Conservation (phyloP, 306 rosid genomes). For the Malus sylvestris region DNA sequence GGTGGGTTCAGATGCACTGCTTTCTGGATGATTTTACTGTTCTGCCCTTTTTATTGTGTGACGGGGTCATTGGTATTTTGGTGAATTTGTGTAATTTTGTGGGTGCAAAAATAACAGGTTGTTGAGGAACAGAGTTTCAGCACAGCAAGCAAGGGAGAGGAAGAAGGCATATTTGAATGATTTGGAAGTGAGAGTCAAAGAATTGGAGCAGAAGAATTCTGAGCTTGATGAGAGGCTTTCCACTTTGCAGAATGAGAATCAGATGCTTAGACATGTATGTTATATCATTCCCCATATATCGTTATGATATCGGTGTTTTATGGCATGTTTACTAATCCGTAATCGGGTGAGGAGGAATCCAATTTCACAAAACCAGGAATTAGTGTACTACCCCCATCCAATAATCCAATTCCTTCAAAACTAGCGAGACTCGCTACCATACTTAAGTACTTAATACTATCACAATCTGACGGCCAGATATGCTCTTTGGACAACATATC, state of each 20-base stretch:
- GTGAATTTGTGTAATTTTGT: slow-evolving; percentile 1
- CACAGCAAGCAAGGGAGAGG: slow-evolving; percentile 98
- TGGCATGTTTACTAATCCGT: background rate
- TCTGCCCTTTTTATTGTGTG: background rate
- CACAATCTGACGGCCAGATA: too few relatives aligned
- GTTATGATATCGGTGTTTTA: background rate
- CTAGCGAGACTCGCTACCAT: too few relatives aligned
- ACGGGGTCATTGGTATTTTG: slow-evolving; percentile 19
- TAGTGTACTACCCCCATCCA: too few relatives aligned
- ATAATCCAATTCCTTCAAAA: too few relatives aligned
- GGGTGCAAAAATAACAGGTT: slow-evolving; percentile 36
- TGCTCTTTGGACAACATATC: too few relatives aligned
- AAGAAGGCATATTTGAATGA: slow-evolving; percentile 84
- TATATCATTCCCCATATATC: background rate
- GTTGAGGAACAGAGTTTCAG: slow-evolving; percentile 92
- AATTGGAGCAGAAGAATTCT: slow-evolving; percentile 74
- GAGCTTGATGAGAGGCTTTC: slow-evolving; percentile 81
- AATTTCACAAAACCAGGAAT: too few relatives aligned
- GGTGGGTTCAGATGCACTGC: slow-evolving; percentile 33
- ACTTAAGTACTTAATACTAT: too few relatives aligned
- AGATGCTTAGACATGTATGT: slow-evolving; percentile 95
- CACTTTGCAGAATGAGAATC: slow-evolving; percentile 93
- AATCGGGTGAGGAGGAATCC: background rate
- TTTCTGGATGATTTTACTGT: background rate
- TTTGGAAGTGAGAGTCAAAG: slow-evolving; percentile 66